A percentile compares a stretch with the other conserved stretches of the same genome.
phyloP scores from a whole-genome alignment of 108 stramenopile genomes.

The Skeletonema tropicum region DNA sequence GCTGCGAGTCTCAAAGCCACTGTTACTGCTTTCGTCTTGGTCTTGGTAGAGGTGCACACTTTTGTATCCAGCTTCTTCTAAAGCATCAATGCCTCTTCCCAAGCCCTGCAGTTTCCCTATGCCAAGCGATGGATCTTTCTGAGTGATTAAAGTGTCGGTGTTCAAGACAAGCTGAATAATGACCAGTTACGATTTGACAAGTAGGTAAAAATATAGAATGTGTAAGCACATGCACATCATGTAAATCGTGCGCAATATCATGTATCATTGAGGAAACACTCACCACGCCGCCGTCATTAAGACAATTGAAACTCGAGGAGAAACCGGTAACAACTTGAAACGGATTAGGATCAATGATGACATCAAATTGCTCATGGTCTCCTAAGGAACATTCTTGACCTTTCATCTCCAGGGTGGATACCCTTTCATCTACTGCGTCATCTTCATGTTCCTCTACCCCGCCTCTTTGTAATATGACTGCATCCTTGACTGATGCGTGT shows the following conservation, averaged over 20 bases:
- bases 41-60: slow-evolving; percentile 54
- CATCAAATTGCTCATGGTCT: slow-evolving; percentile 3
- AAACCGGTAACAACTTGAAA: neutral
- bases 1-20: slow-evolving; percentile 44
- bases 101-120: neutral
- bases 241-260: neutral
- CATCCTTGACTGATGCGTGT: neutral
- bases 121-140: neutral
- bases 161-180: slow-evolving; percentile 6
- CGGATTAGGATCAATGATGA: neutral
- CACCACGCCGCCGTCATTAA: neutral
- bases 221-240: neutral
- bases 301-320: neutral
- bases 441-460: neutral
- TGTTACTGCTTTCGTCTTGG: slow-evolving; percentile 30
- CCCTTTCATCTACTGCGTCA: neutral
- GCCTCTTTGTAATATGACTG: neutral
- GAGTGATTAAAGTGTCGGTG: neutral
- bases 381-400: neutral
- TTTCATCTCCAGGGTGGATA: neutral
- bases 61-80: slow-evolving; percentile 51
- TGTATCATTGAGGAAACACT: neutral
- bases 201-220: neutral
- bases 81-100: slow-evolving; percentile 23
- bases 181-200: neutral